These are phyloP conservation scores for Candida gigantensis DNA, from an alignment of 1,139 yeast species.

Conservation along the genomic window DNA sequence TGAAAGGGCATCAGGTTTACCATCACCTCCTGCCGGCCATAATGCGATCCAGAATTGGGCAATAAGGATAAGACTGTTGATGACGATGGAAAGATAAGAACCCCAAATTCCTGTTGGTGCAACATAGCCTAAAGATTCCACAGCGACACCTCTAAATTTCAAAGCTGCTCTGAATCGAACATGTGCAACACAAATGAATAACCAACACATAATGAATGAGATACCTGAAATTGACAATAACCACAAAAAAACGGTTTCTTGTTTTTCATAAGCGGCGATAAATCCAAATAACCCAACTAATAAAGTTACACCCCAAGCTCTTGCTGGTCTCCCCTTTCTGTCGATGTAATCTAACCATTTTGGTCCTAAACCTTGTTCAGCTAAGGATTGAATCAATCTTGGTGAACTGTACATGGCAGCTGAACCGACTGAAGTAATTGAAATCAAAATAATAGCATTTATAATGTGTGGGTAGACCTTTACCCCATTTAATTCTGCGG, in stretches of 20 bases:
- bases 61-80: slow-evolving; percentile 24
- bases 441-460: slow-evolving; percentile 34
- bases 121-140: slow-evolving; percentile 31
- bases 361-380: slow-evolving; percentile 37
- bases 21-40: slow-evolving; percentile 35
- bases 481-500: slow-evolving; percentile 34
- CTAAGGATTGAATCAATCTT: slow-evolving; percentile 36
- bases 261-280: slow-evolving; percentile 25
- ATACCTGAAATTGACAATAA: slow-evolving; percentile 27
- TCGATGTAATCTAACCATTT: slow-evolving; percentile 32
- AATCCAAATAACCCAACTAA: slow-evolving; percentile 23
- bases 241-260: slow-evolving; percentile 27
- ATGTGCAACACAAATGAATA: slow-evolving; percentile 35
- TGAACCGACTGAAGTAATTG: slow-evolving; percentile 36
- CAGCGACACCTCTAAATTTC: slow-evolving; percentile 25
- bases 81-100: slow-evolving; percentile 21
- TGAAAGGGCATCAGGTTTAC: slow-evolving; percentile 33
- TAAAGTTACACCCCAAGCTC: slow-evolving; percentile 22
- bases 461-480: slow-evolving; percentile 33
- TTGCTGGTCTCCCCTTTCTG: slow-evolving; percentile 36
- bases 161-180: slow-evolving; percentile 35
- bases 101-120: slow-evolving; percentile 31
- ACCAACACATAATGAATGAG: slow-evolving; percentile 27
- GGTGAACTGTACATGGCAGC: slow-evolving; percentile 39
- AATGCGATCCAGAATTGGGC: slow-evolving; percentile 45